Evolutionary conservation across 441 rosid species (phyloP).

Genomic region (Eruca vesicaria): DNA sequence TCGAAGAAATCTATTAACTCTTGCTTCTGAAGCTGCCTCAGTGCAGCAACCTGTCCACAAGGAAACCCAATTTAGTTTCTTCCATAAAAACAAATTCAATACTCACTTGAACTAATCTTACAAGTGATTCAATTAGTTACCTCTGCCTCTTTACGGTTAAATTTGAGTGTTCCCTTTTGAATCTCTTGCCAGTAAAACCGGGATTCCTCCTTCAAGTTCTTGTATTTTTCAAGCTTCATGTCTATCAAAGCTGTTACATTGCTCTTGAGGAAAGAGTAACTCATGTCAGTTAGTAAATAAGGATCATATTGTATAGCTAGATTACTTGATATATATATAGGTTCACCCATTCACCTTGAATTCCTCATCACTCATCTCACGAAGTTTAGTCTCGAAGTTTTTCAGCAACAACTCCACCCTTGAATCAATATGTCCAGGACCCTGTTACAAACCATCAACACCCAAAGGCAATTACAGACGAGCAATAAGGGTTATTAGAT

Average conservation of each 20-base stretch:
- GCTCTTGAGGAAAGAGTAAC: slow-evolving; percentile 45
- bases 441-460: slow-evolving; percentile 38
- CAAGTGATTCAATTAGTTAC: slow-evolving; percentile 32
- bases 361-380: slow-evolving; percentile 69
- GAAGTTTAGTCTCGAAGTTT: slow-evolving; percentile 59
- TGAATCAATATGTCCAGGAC: slow-evolving; percentile 67
- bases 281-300: slow-evolving; percentile 13
- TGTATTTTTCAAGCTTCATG: slow-evolving; percentile 89
- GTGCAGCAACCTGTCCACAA: slow-evolving; percentile 58
- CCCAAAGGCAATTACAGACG: not conserved
- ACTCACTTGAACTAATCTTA: not conserved
- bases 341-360: slow-evolving; percentile 58
- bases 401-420: slow-evolving; percentile 75
- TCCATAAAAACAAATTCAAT: not conserved
- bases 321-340: not conserved
- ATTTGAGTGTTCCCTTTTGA: slow-evolving; percentile 63
- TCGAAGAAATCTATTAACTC: slow-evolving; percentile 77
- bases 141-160: slow-evolving; percentile 77
- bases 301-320: slow-evolving; percentile 15
- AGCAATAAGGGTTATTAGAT: not conserved
- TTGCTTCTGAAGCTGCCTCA: slow-evolving; percentile 61
- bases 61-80: not conserved
- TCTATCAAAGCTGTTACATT: slow-evolving; percentile 78
- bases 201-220: slow-evolving; percentile 80
- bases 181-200: slow-evolving; percentile 72